Evolutionary conservation across 2,329 filamentous ascomycete species (phyloP), one percentile per base, ranked within the genome.

Genomic region (Cordyceps cateniannulata): DNA sequence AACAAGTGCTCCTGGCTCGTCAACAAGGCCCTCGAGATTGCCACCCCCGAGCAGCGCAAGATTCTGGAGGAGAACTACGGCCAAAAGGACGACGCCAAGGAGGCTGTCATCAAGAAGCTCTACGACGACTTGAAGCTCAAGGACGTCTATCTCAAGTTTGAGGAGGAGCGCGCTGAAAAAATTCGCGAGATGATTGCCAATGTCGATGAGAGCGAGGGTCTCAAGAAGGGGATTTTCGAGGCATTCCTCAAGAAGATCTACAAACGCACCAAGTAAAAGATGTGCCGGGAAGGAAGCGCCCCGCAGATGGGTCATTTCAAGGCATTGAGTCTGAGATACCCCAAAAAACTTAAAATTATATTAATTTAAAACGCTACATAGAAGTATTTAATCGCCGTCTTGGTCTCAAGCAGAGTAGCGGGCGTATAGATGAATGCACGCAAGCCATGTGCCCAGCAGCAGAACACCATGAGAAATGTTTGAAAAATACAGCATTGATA

Each of bases 1-100:
- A 99, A 99, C 85, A 99, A 99, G 84, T 99, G 95, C 83, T 96
- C 91, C 47, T 99, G 95, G 95, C 81, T 99, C 63, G 85, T 99
- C 76, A 99, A 99, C 83, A 88, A 96, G 77, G 95, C 95, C 51
- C 82, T 99, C 62, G 83, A 86, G 73, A 83, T 88, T 64, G 89
- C 85, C 65, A 93, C 84, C 2, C 86, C 91, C 1, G 91, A 93
- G 74, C 95, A 99, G 83, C 87, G 92, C 71, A 83, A 89, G 77
- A 76, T 96, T 44, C 86, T 99, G 56, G 91, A 97, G 72, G 85
- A 91, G 62, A 93, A 96, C 80, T 99, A 99, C 75, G 95, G 95
- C 67, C 86, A 86, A 73, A 99, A 98, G 83, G 87, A 98, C 77
- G 83, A 85, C 70, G 83, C 81, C 55, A 88, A 89, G 70, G 95